phyloP scores from a whole-genome alignment of 139 green algal species.

The Chlorella sorokiniana region DNA sequence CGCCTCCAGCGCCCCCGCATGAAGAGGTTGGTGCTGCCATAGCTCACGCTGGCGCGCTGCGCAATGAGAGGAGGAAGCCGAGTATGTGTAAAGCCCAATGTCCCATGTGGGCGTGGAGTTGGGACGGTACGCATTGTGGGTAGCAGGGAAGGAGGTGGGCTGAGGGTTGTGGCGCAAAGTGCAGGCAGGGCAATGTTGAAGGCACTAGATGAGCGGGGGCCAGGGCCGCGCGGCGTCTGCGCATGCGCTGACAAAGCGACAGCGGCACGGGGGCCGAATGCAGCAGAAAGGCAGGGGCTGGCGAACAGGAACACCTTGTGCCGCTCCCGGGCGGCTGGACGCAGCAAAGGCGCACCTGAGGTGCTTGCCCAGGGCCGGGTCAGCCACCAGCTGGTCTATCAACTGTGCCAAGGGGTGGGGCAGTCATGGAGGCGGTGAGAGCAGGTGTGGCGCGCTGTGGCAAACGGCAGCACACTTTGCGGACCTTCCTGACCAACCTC shows the following conservation, averaged over 20 bases:
- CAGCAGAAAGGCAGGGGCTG: neutral
- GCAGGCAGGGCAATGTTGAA: no score
- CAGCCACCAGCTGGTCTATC: constrained; percentile 72
- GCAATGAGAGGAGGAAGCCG: neutral
- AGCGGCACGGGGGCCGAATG: no score
- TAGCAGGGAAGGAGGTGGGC: no score
- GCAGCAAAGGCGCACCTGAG: constrained; percentile 49
- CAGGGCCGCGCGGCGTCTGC: no score
- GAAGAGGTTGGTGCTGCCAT: constrained; percentile 84
- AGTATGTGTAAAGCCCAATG: neutral
- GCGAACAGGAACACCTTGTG: neutral
- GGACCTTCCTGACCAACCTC: no score
- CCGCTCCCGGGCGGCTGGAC: no score
- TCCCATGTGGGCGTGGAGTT: no score
- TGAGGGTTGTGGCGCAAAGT: no score
- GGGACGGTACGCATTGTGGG: no score
- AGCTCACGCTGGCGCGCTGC: constrained; percentile 73
- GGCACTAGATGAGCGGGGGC: no score
- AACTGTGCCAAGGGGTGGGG: constrained; percentile 63
- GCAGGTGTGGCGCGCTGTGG: neutral
- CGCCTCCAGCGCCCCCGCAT: constrained; percentile 86
- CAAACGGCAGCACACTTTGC: no score
- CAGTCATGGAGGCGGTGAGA: neutral
- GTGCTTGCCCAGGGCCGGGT: constrained; percentile 63
- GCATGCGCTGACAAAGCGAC: no score